Evolutionary conservation across 805 yeast genomes (phyloP).

Genomic region (Metschnikowia corniflorae): DNA sequence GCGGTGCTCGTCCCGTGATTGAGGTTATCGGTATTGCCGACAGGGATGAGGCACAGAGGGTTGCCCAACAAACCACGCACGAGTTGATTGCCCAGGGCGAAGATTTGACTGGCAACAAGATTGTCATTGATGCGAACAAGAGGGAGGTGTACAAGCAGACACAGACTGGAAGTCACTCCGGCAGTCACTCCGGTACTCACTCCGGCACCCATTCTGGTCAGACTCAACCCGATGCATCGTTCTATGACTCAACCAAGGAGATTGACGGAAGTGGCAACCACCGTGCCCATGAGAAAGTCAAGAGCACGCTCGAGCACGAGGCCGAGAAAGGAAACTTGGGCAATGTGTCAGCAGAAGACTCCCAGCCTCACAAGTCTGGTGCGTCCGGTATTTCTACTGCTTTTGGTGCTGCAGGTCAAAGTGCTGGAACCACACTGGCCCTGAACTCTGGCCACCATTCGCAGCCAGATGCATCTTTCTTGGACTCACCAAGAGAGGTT

Average conservation of each 20-base stretch:
- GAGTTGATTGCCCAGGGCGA: constrained; percentile 30
- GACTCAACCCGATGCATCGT: constrained; percentile 12
- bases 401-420: neutral
- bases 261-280: constrained; percentile 12
- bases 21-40: constrained; percentile 36
- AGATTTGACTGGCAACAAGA: constrained; percentile 31
- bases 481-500: constrained; percentile 5
- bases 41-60: constrained; percentile 25
- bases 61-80: constrained; percentile 31
- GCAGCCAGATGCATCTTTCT: constrained; percentile 10
- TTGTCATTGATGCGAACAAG: constrained; percentile 32
- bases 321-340: constrained; percentile 13
- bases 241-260: constrained; percentile 6
- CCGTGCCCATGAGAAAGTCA: constrained; percentile 8
- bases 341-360: constrained; percentile 3
- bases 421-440: neutral
- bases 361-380: neutral
- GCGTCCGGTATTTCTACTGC: neutral
- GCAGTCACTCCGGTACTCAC: neutral
- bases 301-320: constrained; percentile 7
- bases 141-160: constrained; percentile 27
- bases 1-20: constrained; percentile 18
- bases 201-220: neutral
- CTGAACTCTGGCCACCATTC: neutral
- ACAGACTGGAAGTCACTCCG: neutral